phyloP scores from a whole-genome alignment of 768 basidiomycete genomes.

The Rhodosporidiobolus odoratus region DNA sequence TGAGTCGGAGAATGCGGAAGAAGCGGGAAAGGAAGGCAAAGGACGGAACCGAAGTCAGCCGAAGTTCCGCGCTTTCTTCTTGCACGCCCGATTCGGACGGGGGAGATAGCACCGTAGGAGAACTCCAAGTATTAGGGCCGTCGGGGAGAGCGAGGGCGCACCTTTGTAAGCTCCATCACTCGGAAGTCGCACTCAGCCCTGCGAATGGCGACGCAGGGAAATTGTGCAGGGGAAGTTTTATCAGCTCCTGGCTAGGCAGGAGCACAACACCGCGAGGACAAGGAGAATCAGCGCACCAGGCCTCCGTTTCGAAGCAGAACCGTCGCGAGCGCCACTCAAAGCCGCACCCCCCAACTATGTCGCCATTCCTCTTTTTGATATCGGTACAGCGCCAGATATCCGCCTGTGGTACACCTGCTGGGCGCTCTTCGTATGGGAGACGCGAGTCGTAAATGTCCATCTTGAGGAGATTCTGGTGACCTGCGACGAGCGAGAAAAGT shows the following conservation, averaged over 20 bases:
- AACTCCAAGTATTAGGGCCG: no score
- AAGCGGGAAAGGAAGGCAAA: not conserved
- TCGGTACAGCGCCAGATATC: conserved; percentile 2
- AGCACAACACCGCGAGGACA: not conserved
- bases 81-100: no score
- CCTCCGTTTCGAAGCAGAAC: conserved; percentile 47
- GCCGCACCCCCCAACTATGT: conserved; percentile 3
- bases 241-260: not conserved
- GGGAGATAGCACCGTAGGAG: no score
- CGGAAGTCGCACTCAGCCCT: conserved; percentile 38
- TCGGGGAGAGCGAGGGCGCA: not conserved
- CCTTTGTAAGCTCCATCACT: conserved; percentile 42
- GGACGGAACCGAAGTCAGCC: not conserved
- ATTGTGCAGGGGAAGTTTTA: not conserved
- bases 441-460: conserved; percentile 13
- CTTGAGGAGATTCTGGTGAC: not conserved
- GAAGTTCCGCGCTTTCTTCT: no score
- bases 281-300: conserved; percentile 37
- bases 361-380: not conserved
- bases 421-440: conserved; percentile 19
- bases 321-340: conserved; percentile 15
- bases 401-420: not conserved
- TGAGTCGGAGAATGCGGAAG: not conserved
- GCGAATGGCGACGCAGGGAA: no score
- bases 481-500: not conserved